A percentile compares a stretch with the other conserved stretches of the same genome.
These are phyloP conservation scores for Trapa bicornis DNA, from an alignment of 345 rosid species.

Conservation along the genomic window DNA sequence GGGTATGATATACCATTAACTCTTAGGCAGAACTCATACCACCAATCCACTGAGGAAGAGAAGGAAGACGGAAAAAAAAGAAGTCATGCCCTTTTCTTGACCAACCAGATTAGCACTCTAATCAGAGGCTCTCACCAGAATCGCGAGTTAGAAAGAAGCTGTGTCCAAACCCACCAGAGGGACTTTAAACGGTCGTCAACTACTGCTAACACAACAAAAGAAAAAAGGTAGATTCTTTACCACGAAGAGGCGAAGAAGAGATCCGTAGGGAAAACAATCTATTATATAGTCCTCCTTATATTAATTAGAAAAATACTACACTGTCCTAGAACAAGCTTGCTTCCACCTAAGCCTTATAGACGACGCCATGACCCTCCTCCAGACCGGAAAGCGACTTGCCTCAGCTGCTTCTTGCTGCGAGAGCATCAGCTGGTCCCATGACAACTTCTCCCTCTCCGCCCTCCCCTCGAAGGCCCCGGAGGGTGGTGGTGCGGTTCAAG, in stretches of 20 bases:
- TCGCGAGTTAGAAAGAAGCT: not conserved
- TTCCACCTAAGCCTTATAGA: constrained; percentile 88
- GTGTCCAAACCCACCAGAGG: not conserved
- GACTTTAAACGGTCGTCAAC: not conserved
- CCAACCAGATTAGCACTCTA: not conserved
- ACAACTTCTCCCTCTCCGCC: constrained; percentile 54
- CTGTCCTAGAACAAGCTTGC: constrained; percentile 84
- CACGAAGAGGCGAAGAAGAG: not conserved
- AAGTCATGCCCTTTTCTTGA: constrained; percentile 6
- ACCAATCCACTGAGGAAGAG: constrained; percentile 33
- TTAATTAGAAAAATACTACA: constrained; percentile 12
- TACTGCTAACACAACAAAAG: not conserved
- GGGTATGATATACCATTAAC: constrained; percentile 26
- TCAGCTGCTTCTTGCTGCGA: constrained; percentile 86
- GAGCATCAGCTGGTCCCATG: constrained; percentile 77
- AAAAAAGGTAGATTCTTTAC: not conserved
- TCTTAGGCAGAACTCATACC: constrained; percentile 32
- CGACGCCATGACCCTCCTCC: constrained; percentile 90
- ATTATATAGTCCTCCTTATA: not conserved
- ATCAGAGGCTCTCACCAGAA: not conserved
- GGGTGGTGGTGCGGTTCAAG: not conserved
- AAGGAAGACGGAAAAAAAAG: constrained; percentile 24
- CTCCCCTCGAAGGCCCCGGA: constrained; percentile 25
- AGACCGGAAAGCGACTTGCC: constrained; percentile 88
- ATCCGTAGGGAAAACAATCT: not conserved